Evolutionary conservation across 1,139 yeast species (phyloP), one percentile per base, ranked within the genome.

Genomic region (Candida sanyaensis): DNA sequence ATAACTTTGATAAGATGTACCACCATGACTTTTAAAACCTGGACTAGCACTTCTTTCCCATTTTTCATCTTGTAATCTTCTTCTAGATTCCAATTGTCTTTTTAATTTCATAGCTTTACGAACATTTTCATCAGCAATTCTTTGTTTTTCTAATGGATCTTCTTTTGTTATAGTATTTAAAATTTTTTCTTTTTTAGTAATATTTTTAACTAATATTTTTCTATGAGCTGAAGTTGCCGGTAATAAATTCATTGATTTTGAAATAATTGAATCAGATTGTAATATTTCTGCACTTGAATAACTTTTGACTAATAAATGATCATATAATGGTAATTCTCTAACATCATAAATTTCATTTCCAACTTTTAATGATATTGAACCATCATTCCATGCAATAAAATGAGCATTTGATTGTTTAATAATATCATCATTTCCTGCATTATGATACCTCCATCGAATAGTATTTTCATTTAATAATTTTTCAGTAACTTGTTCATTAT

Each of bases 331-430:
- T 50, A 82, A 77, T 23, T 80, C 72, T 50, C 81, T 76, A 49
- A 89, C 84, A 62, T 92, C 98, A 59, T 92, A 93, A 56, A 87
- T 78, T 66, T 93, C 99, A 43, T 76, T 78, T 17, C 99, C 99
- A 41, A 95, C 72, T 59, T 90, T 92, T 52, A 93, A 72, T 2
- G 97, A 90, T 54, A 86, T 67, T 5, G 88, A 77, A 0, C 99
- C 99, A 66, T 93, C 98, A 49, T 88, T 86, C 99, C 99, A 93
- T 64, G 88, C 86, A 29, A 93, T 80, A 50, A 92, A 84, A 61
- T 93, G 91, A 3, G 97, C 86, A 62, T 93, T 93, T 6, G 96
- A 86, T 64, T 91, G 96, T 59, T 88, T 88, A 58, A 79, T 79
- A 55, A 88, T 82, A 48, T 80, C 85, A 52, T 75, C 79, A 49